Evolutionary conservation across 2,329 filamentous ascomycete species (phyloP), one percentile per base, ranked within the genome.

Genomic region (Verticillium zaregamsianum): DNA sequence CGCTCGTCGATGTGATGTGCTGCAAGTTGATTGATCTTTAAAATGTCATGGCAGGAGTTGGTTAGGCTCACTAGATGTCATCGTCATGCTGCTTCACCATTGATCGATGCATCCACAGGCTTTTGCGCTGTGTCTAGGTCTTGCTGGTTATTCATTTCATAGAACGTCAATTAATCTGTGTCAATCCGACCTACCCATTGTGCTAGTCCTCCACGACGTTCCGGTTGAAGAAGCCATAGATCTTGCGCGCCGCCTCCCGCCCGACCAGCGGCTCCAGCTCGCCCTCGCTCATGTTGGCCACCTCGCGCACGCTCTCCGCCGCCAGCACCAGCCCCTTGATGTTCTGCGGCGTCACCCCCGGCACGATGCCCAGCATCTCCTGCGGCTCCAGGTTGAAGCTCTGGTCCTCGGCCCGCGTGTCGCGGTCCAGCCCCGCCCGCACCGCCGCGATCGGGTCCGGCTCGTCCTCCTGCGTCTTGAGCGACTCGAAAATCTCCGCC

Each of bases 401-500:
- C 68, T 91, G 86, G 67, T 89, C 84, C 63, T 88, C 88, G 2
- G 82, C 85, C 69, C 78, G 82, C 72, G 86, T 80, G 58, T 82
- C 80, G 67, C 80, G 83, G 31, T 91, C 88, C 1, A 99, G 79
- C 0, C 95, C 95, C 2, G 93, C 86, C 63, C 90, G 87, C 8
- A 97, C 93, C 0, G 95, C 95, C 3, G 87, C 87, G 39, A 96
- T 83, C 1, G 95, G 95, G 73, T 99, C 93, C 0, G 95, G 95
- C 76, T 99, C 95, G 3, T 89, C 82, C 68, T 94, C 90, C 69
- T 93, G 90, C 67, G 92, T 90, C 79, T 99, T 99, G 60, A 99
- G 84, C 67, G 92, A 89, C 69, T 93, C 90, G 73, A 99, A 98
- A 65, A 99, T 98, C 78, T 98, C 93, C 1, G 95, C 95, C 0